Base-by-base conservation (phyloP, 2,329 filamentous ascomycete genomes). In the Metarhizium anisopliae region DNA sequence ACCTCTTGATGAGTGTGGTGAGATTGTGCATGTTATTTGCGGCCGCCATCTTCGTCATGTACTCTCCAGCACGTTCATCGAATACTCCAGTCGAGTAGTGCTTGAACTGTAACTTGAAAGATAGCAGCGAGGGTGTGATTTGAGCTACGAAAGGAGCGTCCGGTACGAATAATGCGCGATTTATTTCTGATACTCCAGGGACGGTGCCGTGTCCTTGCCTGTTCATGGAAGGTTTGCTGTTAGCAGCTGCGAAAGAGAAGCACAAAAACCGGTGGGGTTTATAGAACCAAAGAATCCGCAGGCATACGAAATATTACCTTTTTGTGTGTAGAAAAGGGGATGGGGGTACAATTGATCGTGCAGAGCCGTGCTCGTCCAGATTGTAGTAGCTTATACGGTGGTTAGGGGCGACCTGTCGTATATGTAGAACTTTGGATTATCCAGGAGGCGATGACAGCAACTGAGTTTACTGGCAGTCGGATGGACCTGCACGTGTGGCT, bases 1-100 rank as follows among this genome's bases (percentile, higher is more conserved):
- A 97, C 94, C 94, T 85, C 82, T 99, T 99, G 77, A 99, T 96
- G 67, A 99, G 83, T 55, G 94, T 99, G 40, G 91, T 95, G 60
- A 99, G 77, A 70, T 96, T 97, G 75, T 97, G 86, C 90, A 97
- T 96, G 67, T 91, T 89, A 74, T 82, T 89, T 60, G 84, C 76
- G 63, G 85, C 84, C 62, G 86, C 83, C 87, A 92, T 92, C 60
- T 56, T 45, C 25, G 43, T 14, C 14, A 16, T 14, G 13, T 47
- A 7, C 18, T 47, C 18, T 25, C 4, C n/a, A 35, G 10, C 32
- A 35, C 7, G 32, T 35, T 35, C 14, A 16, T 40, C 5, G 8
- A 16, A 40, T 5, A 16, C 38, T 40, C 38, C 14, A 11, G 14
- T 40, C 38, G 38, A 40, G 38, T 16, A 16, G 1, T 13, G 11